phyloP scores from a whole-genome alignment of 805 yeast genomes.

The Ogataea paraovalis region DNA sequence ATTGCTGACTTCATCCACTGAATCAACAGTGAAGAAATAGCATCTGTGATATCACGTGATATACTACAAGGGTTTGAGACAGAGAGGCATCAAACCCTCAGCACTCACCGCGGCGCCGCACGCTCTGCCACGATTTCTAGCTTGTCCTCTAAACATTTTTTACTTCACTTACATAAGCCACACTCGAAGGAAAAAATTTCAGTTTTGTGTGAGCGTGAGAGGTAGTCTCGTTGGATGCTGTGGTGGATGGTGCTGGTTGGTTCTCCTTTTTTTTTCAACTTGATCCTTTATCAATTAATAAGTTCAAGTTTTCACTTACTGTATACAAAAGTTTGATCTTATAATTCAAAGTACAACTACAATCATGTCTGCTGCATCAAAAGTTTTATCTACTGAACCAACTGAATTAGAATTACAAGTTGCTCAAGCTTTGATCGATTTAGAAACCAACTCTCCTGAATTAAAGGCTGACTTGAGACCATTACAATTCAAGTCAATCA shows the following conservation, averaged over 20 bases:
- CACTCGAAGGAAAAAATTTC: neutral
- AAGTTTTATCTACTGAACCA: constrained; percentile 93
- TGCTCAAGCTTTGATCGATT: constrained; percentile 96
- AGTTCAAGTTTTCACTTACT: neutral
- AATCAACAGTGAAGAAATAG: neutral
- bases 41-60: neutral
- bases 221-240: neutral
- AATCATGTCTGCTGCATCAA: constrained; percentile 91
- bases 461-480: constrained; percentile 97
- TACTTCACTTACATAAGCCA: neutral
- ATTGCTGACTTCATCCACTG: too few relatives aligned
- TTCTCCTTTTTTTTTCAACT: neutral
- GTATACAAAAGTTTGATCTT: neutral
- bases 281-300: neutral
- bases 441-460: constrained; percentile 91
- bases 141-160: neutral
- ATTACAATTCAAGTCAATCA: constrained; percentile 96
- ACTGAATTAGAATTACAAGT: constrained; percentile 98
- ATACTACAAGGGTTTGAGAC: neutral
- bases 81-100: neutral
- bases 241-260: neutral
- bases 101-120: neutral
- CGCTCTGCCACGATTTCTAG: neutral
- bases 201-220: neutral
- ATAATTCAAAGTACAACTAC: neutral